phyloP scores from a whole-genome alignment of 257 asterid species.

The Solanum corneliomulleri region DNA sequence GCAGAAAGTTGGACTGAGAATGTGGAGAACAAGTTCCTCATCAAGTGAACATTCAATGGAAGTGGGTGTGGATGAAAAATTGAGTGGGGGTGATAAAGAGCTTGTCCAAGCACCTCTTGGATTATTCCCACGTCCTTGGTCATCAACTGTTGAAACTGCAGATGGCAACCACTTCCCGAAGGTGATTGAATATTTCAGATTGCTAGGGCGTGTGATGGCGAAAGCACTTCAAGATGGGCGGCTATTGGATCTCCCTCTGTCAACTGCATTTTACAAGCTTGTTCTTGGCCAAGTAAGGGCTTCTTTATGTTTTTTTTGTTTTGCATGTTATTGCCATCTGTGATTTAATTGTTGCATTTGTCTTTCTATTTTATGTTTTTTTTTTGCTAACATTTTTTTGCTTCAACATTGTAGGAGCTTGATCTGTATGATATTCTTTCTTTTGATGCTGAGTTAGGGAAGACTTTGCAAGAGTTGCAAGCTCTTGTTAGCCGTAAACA shows the following conservation, averaged over 20 bases:
- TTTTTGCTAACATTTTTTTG: background rate
- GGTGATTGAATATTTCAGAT: conserved; percentile 57
- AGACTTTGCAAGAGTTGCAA: conserved; percentile 81
- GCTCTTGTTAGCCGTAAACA: conserved; percentile 75
- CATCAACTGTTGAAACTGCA: conserved; percentile 49
- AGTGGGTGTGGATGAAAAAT: conserved; percentile 28
- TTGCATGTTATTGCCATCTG: background rate
- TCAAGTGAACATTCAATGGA: conserved; percentile 38
- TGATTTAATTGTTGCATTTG: background rate
- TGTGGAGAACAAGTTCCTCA: conserved; percentile 72
- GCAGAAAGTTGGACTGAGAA: conserved; percentile 70
- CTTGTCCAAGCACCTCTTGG: conserved; percentile 77
- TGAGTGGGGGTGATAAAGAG: conserved; percentile 28
- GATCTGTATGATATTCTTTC: conserved; percentile 82
- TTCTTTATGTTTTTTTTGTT: background rate
- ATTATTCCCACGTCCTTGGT: conserved; percentile 92
- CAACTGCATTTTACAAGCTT: conserved; percentile 78
- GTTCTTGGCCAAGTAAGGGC: conserved; percentile 71
- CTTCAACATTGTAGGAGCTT: conserved; percentile 48
- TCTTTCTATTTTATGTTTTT: background rate
- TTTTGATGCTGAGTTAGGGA: conserved; percentile 74
- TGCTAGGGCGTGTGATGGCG: conserved; percentile 94
- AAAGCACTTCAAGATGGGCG: conserved; percentile 99
- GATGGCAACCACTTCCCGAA: conserved; percentile 61
- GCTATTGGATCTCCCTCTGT: conserved; percentile 86